Evolutionary conservation across 2,329 filamentous ascomycete genomes (phyloP).

Genomic region (Chaetomiaceae sp.): DNA sequence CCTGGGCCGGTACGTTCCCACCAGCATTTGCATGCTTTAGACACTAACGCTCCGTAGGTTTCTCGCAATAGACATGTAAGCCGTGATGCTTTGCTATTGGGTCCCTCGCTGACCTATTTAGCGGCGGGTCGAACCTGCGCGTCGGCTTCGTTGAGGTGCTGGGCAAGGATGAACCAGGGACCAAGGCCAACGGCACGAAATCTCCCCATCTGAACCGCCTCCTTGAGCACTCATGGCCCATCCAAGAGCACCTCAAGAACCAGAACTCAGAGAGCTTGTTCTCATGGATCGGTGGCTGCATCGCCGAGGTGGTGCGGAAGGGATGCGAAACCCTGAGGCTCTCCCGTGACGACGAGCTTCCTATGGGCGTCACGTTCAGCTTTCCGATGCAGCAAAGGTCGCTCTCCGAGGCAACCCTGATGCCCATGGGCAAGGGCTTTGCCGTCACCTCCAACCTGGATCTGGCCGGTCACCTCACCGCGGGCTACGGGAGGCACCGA

Average conservation of each 20-base stretch:
- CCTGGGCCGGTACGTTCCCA: slow-evolving; percentile 42
- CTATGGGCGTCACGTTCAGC: slow-evolving; percentile 65
- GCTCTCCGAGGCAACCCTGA: slow-evolving; percentile 58
- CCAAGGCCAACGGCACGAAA: slow-evolving; percentile 16
- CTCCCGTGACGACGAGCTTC: slow-evolving; percentile 43
- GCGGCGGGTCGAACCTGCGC: slow-evolving; percentile 64
- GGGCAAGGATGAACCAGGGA: slow-evolving; percentile 31
- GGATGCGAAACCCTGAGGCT: slow-evolving; percentile 45
- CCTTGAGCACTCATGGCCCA: slow-evolving; percentile 69
- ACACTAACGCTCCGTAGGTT: slow-evolving; percentile 39
- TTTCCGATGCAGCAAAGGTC: slow-evolving; percentile 65
- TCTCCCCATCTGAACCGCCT: slow-evolving; percentile 44
- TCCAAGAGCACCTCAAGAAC: slow-evolving; percentile 66
- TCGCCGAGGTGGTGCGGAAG: slow-evolving; percentile 65
- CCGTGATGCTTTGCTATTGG: slow-evolving; percentile 5
- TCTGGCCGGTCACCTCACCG: slow-evolving; percentile 53
- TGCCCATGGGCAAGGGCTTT: slow-evolving; percentile 69
- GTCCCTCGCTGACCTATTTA: slow-evolving; percentile 26
- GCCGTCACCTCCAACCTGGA: slow-evolving; percentile 57
- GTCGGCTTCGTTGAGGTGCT: slow-evolving; percentile 63
- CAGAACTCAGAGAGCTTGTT: slow-evolving; percentile 73
- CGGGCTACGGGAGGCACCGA: slow-evolving; percentile 54
- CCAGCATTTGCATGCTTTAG: slow-evolving; percentile 14
- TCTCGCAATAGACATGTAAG: slow-evolving; percentile 63
- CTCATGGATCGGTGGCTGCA: slow-evolving; percentile 74